phyloP scores from a whole-genome alignment of 176 grass and related monocot genomes.

The Ensete glaucum region DNA sequence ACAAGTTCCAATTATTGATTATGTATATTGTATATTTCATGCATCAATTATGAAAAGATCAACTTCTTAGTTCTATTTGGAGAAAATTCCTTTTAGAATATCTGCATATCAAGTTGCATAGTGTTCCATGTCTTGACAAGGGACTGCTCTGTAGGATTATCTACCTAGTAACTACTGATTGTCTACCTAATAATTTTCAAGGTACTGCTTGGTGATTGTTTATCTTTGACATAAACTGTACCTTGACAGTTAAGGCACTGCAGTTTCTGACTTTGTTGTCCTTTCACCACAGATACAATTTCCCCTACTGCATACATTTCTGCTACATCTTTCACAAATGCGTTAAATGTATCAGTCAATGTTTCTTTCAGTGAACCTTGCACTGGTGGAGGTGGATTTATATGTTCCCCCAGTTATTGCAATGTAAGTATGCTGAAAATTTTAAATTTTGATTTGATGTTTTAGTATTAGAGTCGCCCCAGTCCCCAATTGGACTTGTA shows the following conservation, averaged over 20 bases:
- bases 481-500: too few relatives aligned
- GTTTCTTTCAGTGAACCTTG: conserved; percentile 76
- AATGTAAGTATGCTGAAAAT: conserved; percentile 31
- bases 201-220: neutral
- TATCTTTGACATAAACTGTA: neutral
- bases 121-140: too few relatives aligned
- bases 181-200: too few relatives aligned
- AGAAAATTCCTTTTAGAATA: too few relatives aligned
- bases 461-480: too few relatives aligned
- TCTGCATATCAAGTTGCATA: too few relatives aligned
- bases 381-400: conserved; percentile 52
- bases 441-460: neutral
- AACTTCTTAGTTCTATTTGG: too few relatives aligned
- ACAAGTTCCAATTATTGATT: too few relatives aligned
- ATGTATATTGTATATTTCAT: too few relatives aligned
- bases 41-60: too few relatives aligned
- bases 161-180: neutral
- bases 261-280: conserved; percentile 4
- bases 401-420: conserved; percentile 50
- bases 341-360: conserved; percentile 34
- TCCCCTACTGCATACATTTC: conserved; percentile 65
- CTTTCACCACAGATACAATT: conserved; percentile 52
- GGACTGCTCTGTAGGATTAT: too few relatives aligned
- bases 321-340: conserved; percentile 52
- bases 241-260: neutral